These are phyloP conservation scores for Triticum turgidum DNA, from an alignment of 176 grass and related monocot species.

Conservation along the genomic window DNA sequence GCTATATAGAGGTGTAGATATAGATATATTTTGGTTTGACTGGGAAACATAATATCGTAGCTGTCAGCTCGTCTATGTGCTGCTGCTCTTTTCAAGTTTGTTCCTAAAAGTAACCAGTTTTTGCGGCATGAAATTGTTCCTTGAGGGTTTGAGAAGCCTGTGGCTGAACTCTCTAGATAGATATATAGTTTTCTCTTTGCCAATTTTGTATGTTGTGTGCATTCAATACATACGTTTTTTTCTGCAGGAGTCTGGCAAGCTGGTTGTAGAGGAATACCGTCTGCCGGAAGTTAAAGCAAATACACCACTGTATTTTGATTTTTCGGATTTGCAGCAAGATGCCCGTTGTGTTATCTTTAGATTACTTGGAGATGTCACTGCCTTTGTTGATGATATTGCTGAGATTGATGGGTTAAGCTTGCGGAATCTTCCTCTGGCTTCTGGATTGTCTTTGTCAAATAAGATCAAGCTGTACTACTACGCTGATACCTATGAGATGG, in stretches of 20 bases:
- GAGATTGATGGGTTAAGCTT: slow-evolving; percentile 67
- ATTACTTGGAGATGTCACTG: slow-evolving; percentile 78
- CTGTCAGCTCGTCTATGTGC: slow-evolving; percentile 7
- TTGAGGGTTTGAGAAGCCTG: slow-evolving; percentile 5
- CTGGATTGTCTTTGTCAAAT: slow-evolving; percentile 82
- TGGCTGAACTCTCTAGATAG: not conserved
- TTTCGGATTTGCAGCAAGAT: slow-evolving; percentile 62
- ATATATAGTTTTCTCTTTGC: not conserved
- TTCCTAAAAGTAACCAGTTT: not conserved
- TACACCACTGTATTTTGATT: slow-evolving; percentile 88
- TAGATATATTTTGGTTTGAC: too few species aligned
- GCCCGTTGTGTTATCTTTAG: slow-evolving; percentile 69
- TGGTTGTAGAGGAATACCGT: slow-evolving; percentile 77
- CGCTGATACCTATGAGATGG: slow-evolving; percentile 90
- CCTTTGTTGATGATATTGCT: slow-evolving; percentile 83
- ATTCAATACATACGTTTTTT: slow-evolving; percentile 30
- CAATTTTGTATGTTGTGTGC: slow-evolving; percentile 10
- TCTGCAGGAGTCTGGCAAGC: slow-evolving; percentile 73
- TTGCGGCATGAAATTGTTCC: slow-evolving; percentile 1
- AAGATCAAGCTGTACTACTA: slow-evolving; percentile 94
- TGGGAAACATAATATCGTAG: not conserved
- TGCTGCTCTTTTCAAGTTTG: slow-evolving; percentile 17
- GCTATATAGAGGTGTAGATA: too few species aligned
- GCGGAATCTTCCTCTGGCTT: slow-evolving; percentile 76
- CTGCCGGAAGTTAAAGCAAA: slow-evolving; percentile 75